Base-by-base conservation (phyloP, 2,329 filamentous ascomycete species). In the Fusarium heterosporum region DNA sequence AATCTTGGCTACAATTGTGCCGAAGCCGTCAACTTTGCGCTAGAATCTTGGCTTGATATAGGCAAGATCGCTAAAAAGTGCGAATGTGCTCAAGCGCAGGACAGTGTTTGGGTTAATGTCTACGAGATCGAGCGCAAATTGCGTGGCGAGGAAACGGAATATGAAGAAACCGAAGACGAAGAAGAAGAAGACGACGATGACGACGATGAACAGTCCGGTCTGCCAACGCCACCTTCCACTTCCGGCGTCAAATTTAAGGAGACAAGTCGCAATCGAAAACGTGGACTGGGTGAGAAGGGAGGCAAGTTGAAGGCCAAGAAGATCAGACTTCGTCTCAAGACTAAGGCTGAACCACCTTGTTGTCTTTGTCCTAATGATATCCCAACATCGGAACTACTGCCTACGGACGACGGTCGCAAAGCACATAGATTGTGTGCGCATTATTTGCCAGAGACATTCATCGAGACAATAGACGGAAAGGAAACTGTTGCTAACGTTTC, bases 1-100 rank as follows among this genome's bases (percentile, higher is more conserved):
- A 99, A 99, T 72, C 83, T 99, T 36, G 96, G 96, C 16, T 99
- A 99, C 82, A 99, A 99, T 77, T 99, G 96, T 78, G 96, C 96
- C 28, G 96, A 99, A 77, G 97, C 96, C 9, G 96, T 99, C 80
- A 99, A 99, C 76, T 99, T 99, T 78, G 96, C 95, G 7, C 89
- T 97, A 10, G 94, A 97, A 70, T 91, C 93, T 29, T 99, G 96
- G 96, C 81, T 99, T 43, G 91, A 96, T 49, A 97, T 96, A 83
- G 96, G 94, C 22, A 93, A 93, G 72, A 93, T 97, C 70, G 96
- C 96, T 16, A 97, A 97, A 80, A 96, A 96, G 77, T 99, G 96
- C 79, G 90, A 98, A 74, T 99, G 96, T 76, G 93, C 96, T 73
- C 88, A 96, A 61, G 94, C 97, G 68, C 89, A 96, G 61, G 96